Percentiles rank a stretch among this genome's conserved stretches.
phyloP scores from a whole-genome alignment of 352 stramenopile species.

The Phytophthora sp. region DNA sequence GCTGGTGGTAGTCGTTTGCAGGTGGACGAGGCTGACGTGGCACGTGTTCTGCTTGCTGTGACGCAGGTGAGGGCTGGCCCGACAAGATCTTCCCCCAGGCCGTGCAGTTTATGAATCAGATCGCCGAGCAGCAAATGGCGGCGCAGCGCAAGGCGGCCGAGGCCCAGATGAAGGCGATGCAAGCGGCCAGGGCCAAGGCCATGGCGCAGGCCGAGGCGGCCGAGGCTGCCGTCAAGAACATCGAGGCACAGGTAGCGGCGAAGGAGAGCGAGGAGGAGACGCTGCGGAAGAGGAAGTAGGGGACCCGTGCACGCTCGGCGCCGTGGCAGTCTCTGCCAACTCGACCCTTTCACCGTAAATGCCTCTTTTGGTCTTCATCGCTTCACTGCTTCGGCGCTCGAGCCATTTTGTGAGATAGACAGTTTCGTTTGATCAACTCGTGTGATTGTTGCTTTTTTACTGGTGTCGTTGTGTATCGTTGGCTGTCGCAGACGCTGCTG shows the following conservation, averaged over 20 bases:
- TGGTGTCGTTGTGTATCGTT: constrained; percentile 13
- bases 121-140: constrained; percentile 87
- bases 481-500: constrained; percentile 12
- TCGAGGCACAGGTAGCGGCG: constrained; percentile 42
- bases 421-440: constrained; percentile 42
- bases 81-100: constrained; percentile 90
- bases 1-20: not conserved
- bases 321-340: constrained; percentile 18
- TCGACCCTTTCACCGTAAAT: constrained; percentile 28
- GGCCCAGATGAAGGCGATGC: constrained; percentile 74
- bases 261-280: constrained; percentile 42
- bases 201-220: constrained; percentile 52
- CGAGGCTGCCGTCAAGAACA: constrained; percentile 42
- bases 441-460: constrained; percentile 20
- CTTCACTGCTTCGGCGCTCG: constrained; percentile 26
- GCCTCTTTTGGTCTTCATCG: constrained; percentile 14
- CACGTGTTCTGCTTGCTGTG: not conserved
- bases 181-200: constrained; percentile 54
- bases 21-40: no score
- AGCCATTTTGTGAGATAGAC: constrained; percentile 45
- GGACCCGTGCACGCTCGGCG: no score
- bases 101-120: constrained; percentile 90
- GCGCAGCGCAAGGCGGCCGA: constrained; percentile 75
- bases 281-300: constrained; percentile 78
- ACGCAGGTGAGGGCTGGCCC: constrained; percentile 77